Base-by-base conservation (phyloP, 345 rosid genomes). In the Citrus hindsii region DNA sequence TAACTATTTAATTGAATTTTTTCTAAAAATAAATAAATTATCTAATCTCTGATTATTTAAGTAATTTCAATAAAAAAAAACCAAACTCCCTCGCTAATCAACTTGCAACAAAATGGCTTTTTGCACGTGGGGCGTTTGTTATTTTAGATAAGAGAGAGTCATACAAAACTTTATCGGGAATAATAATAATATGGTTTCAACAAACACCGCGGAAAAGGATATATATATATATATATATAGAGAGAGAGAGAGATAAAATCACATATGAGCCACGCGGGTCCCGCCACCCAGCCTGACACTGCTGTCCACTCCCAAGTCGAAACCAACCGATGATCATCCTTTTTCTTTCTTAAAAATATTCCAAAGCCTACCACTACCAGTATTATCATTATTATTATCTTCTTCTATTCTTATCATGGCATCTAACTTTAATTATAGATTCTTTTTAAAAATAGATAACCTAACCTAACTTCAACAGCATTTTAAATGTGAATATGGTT, bases 61-160 rank as follows among this genome's bases (percentile, higher is more conserved):
- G 16, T 46, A 46, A 46, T 46, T 46, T 46, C 16, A 46, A 46
- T 46, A 3, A 46, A 46, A 40, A 40, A 46, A 46, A 46, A 46
- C 16, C 16, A 4, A 12, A 12, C 51, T 1, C 16, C 7, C 32
- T 30, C 70, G 22, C 40, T 4, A 18, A 58, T 46, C 69, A 48
- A 75, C 67, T 28, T 46, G 70, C 13, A 53, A n/a, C 33, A 51
- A 28, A 65, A 33, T 6, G 14, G 35, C 71, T 65, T 76, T 66
- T 4, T 66, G 64, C 79, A 53, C 55, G 79, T 53, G 79, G 64
- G 64, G 79, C n/a, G 51, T 25, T 64, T 40, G 59, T 6, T 21
- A n/a, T 13, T 46, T 27, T 21, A 48, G 77, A 75, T 65, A 7
- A 65, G 69, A n/a, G n/a, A n/a, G n/a, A 19, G 68, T 37, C 53